phyloP scores from a whole-genome alignment of 176 grass and related monocot genomes.

The Tillandsia leiboldiana region DNA sequence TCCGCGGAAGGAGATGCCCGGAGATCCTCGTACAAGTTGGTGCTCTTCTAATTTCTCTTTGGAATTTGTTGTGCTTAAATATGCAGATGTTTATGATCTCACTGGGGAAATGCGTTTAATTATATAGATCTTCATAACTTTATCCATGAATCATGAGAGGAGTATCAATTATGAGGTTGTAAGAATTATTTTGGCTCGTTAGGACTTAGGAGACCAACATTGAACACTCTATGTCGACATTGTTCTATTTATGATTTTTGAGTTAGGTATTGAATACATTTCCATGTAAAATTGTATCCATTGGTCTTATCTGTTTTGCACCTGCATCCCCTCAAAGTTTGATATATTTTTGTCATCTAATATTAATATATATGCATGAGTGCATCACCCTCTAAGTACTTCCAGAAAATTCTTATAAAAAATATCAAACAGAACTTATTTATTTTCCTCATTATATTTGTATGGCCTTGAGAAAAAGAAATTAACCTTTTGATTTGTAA shows the following conservation, averaged over 20 bases:
- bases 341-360: too few relatives aligned
- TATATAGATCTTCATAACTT: not conserved
- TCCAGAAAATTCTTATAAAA: too few relatives aligned
- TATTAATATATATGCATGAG: too few relatives aligned
- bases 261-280: too few relatives aligned
- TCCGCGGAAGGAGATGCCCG: slow-evolving; percentile 41
- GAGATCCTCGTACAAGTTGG: slow-evolving; percentile 62
- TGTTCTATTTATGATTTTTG: too few relatives aligned
- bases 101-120: not conserved
- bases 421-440: too few relatives aligned
- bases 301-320: too few relatives aligned
- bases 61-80: not conserved
- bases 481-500: slow-evolving; percentile 1
- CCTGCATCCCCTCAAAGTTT: too few relatives aligned
- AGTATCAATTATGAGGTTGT: not conserved
- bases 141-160: not conserved
- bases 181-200: not conserved
- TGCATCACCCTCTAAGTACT: too few relatives aligned
- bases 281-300: too few relatives aligned
- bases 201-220: too few relatives aligned
- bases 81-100: not conserved
- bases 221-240: too few relatives aligned
- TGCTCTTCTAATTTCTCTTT: slow-evolving; percentile 6
- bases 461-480: not conserved
- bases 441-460: not conserved